These are phyloP conservation scores for Inosperma sp. DNA, from an alignment of 768 basidiomycete genomes.

Conservation along the genomic window DNA sequence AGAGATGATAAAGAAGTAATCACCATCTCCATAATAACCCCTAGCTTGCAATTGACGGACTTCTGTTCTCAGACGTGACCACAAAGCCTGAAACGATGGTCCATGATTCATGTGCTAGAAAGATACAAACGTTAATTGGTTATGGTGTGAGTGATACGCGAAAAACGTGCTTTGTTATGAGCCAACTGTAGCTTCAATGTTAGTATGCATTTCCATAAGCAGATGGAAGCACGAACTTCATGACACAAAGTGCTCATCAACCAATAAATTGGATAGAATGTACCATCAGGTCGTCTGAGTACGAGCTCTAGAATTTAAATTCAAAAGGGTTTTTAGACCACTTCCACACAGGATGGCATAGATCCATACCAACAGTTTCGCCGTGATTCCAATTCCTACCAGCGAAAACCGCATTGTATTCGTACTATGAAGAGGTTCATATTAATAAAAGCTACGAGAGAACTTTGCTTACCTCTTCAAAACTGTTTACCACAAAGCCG, in stretches of 20 bases:
- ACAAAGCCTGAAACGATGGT: slow-evolving; percentile 67
- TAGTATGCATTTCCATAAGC: neutral
- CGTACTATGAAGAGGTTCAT: slow-evolving; percentile 59
- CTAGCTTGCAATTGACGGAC: slow-evolving; percentile 64
- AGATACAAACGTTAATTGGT: neutral
- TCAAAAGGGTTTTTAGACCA: neutral
- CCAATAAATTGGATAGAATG: slow-evolving; percentile 59
- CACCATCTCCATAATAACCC: slow-evolving; percentile 84
- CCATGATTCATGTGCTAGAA: slow-evolving; percentile 79
- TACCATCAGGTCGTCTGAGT: slow-evolving; percentile 55
- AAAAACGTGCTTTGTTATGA: slow-evolving; percentile 62
- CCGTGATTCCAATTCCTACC: slow-evolving; percentile 85
- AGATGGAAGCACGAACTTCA: slow-evolving; percentile 48
- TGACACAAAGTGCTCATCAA: slow-evolving; percentile 78
- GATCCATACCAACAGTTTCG: slow-evolving; percentile 61
- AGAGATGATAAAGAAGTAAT: slow-evolving; percentile 1
- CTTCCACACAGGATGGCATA: neutral
- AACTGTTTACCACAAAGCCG: slow-evolving; percentile 69
- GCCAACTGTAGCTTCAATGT: slow-evolving; percentile 50
- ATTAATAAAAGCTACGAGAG: neutral
- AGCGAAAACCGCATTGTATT: slow-evolving; percentile 71
- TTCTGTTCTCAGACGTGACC: slow-evolving; percentile 61
- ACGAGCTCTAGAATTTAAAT: slow-evolving; percentile 59
- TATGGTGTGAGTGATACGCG: neutral
- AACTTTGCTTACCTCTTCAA: slow-evolving; percentile 64